Base-by-base conservation (phyloP, 768 basidiomycete genomes). In the Boletus coccyginus region DNA sequence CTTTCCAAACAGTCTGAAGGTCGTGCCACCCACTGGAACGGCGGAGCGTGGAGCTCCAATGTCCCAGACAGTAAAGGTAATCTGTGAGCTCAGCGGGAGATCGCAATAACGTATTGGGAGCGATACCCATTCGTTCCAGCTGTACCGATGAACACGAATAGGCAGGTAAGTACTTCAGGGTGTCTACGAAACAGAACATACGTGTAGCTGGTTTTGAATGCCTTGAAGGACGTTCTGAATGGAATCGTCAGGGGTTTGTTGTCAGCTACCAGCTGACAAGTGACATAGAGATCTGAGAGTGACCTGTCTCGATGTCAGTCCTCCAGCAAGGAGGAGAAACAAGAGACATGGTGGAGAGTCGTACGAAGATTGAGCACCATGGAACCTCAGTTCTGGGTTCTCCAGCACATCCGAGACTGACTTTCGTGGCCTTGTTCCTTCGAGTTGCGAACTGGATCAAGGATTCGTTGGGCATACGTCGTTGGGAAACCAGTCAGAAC, bases 21-120 rank as follows among this genome's bases (percentile, higher is more conserved):
- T 97, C 4, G 94, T 85, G 1, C 95, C 96, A 32, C 96, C 97
- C 5, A 98, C 87, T 7, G 94, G 90, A 17, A 84, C 78, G 3
- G 92, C 86, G 45, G 81, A 77, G 8, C 92, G 81, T 24, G 93
- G 87, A 0, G 91, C 90, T 38, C 86, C 89, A 56, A 94, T 94
- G 67, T 98, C 95, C 91, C 94, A 98, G 8, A 98, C 88, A 0
- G 97, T 98, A 65, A 98, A 90, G 0, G 90, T 88, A 50, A 99
- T 80, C 64, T 97, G 94, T 1, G 94, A 86, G 68, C 77, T 88
- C 46, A 93, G 73, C 0, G 94, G 93, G n/a, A 99, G 77, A 67
- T 97, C 94, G 58, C 94, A 93, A 62, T 96, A 97, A 31, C 87
- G 86, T 66, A 97, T 91, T 0, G 96, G 96, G 12, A 98, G 75